Evolutionary conservation across 495 filamentous ascomycete species (phyloP), one percentile per base, ranked within the genome.

Genomic region (Talaromyces wortmannii): DNA sequence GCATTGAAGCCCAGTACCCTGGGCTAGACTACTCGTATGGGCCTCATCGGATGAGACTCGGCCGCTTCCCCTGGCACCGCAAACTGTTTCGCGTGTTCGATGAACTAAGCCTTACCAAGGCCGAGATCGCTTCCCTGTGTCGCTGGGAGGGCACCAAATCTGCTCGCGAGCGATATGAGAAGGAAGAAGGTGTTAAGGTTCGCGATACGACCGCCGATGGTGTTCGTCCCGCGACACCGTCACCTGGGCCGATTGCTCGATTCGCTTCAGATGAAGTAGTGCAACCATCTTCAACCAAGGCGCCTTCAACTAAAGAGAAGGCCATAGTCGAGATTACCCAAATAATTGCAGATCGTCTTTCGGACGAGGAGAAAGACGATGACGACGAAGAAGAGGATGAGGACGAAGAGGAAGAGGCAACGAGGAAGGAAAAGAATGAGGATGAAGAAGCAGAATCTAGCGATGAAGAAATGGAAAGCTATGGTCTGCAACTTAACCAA

Each of bases 121-220:
- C 75, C 49, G 91, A 96, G 62, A 95, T 96, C 57, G 74, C 80
- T 2, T 79, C 75, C 11, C 73, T 96, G 56, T 95, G 91, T 57
- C 87, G 87, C 62, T 96, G 91, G 91, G 90, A 95, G 65, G 91
- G 91, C n/a, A 95, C 91, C 50, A 86, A 87, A 60, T 95, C 87
- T 76, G 91, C 91, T 31, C 86, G 90, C 56, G 84, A 92, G 64
- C 82, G 86, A 12, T 95, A 87, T 65, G 91, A 96, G 72, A 74
- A 75, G 44, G 90, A 95, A 63, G 83, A 89, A 61, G 83, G 84
- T 3, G 75, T 86, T 47, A 75, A 62, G 17, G 90, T 96, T 59
- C 69, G 70, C 55, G 91, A 96, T 66, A 95, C 91, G 4, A 90
- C 91, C 1, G 83, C 83, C 53, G 81, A 89, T 61, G 80, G 76